Evolutionary conservation across 1,139 yeast species (phyloP).

Genomic region (Lodderomyces theae): DNA sequence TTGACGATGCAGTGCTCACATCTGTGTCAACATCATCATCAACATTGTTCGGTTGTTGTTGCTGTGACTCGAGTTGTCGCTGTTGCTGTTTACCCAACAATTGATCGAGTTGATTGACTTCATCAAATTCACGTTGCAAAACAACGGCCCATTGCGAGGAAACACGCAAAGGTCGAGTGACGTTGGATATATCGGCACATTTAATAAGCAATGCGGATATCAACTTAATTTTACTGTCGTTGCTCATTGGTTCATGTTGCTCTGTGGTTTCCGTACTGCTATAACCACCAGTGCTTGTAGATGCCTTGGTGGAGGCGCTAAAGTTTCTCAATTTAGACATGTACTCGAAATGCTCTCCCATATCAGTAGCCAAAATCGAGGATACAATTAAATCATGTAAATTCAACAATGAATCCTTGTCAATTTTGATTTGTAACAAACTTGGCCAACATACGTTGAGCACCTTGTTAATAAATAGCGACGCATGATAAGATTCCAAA

Average conservation of each 20-base stretch:
- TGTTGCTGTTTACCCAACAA: constrained; percentile 26
- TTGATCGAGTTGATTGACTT: constrained; percentile 56
- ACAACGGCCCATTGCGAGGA: constrained; percentile 86
- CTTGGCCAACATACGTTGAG: constrained; percentile 64
- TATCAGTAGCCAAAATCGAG: constrained; percentile 82
- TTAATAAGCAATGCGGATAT: constrained; percentile 71
- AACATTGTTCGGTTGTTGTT: constrained; percentile 15
- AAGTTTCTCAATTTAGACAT: constrained; percentile 47
- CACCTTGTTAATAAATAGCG: constrained; percentile 59
- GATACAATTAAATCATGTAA: constrained; percentile 37
- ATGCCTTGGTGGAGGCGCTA: constrained; percentile 14
- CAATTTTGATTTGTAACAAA: constrained; percentile 27
- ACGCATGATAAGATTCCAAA: constrained; percentile 81
- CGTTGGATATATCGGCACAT: constrained; percentile 94
- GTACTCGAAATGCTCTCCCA: constrained; percentile 85
- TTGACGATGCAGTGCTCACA: background rate
- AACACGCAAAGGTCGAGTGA: constrained; percentile 71
- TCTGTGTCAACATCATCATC: background rate
- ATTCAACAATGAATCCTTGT: constrained; percentile 17
- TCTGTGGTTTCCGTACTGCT: background rate
- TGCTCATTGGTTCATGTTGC: constrained; percentile 10
- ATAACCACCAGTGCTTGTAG: constrained; percentile 2
- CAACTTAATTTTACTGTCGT: constrained; percentile 39
- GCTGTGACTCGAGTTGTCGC: background rate
- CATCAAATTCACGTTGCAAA: constrained; percentile 72